These are phyloP conservation scores for Mucor racemosus DNA, from an alignment of 371 early-diverging fungal species.

Conservation along the genomic window DNA sequence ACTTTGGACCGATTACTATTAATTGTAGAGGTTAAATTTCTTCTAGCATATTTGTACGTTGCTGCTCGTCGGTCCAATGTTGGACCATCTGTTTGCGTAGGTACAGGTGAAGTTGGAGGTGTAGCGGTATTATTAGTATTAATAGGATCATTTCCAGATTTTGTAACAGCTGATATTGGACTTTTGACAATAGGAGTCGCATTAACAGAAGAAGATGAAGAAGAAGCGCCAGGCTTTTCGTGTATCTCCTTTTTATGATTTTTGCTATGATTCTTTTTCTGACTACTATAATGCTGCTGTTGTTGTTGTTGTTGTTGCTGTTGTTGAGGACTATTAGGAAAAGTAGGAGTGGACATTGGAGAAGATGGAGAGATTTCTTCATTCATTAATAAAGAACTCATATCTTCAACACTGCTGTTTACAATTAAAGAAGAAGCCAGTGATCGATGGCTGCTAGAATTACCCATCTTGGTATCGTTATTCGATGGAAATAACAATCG, in stretches of 20 bases:
- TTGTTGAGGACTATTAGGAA: not conserved
- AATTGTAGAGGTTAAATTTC: constrained; percentile 18
- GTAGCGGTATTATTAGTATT: not conserved
- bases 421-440: constrained; percentile 11
- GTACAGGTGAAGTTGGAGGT: not conserved
- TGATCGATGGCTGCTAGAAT: constrained; percentile 15
- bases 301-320: not conserved
- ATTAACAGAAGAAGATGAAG: not conserved
- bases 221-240: not conserved
- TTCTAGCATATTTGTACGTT: constrained; percentile 39
- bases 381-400: not conserved
- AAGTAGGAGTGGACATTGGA: not conserved
- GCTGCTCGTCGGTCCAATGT: constrained; percentile 33
- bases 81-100: not conserved
- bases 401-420: not conserved
- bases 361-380: not conserved
- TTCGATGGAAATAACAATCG: constrained; percentile 16
- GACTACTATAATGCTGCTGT: not conserved
- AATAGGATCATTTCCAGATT: not conserved
- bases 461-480: not conserved
- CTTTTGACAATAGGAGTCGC: constrained; percentile 5
- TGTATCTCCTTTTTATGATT: constrained; percentile 1
- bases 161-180: not conserved
- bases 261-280: not conserved
- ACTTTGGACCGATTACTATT: constrained; percentile 41